Evolutionary conservation across 495 filamentous ascomycete genomes (phyloP).

Genomic region (Apiosordaria backusii): DNA sequence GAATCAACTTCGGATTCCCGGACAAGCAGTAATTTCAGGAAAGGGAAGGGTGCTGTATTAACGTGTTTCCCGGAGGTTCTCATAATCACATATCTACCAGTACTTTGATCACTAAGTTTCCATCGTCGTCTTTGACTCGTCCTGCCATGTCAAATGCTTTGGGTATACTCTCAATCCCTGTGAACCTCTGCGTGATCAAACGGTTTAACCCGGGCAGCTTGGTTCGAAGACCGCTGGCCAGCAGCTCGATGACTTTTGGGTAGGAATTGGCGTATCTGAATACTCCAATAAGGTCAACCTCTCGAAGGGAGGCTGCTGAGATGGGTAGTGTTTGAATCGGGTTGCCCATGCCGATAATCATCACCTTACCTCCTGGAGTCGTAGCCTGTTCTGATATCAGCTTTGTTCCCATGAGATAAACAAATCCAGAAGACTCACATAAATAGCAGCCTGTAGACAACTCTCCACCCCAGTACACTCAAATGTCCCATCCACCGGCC

Average conservation of each 20-base stretch:
- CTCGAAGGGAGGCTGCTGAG: conserved; percentile 78
- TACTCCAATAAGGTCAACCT: conserved; percentile 87
- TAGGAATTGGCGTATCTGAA: conserved; percentile 91
- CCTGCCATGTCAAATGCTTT: conserved; percentile 52
- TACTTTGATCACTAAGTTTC: conserved; percentile 53
- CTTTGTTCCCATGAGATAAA: background rate
- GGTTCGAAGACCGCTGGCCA: conserved; percentile 49
- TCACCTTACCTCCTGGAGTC: conserved; percentile 70
- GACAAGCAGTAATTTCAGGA: conserved; percentile 51
- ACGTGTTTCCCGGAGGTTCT: background rate
- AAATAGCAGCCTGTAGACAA: conserved; percentile 85
- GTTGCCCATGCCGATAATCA: conserved; percentile 93
- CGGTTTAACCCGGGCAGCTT: conserved; percentile 51
- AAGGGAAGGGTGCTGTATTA: background rate
- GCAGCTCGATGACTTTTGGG: conserved; percentile 66
- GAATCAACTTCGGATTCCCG: conserved; percentile 72
- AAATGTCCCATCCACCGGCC: conserved; percentile 75
- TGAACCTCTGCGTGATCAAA: conserved; percentile 69
- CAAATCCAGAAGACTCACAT: conserved; percentile 44
- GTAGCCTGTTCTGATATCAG: conserved; percentile 49
- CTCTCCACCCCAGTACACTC: conserved; percentile 90
- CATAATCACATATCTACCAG: conserved; percentile 44
- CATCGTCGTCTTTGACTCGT: conserved; percentile 50
- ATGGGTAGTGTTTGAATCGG: conserved; percentile 85
- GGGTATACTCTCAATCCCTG: conserved; percentile 43